Evolutionary conservation across 164 flowering plant species (phyloP), one percentile per base, ranked within the genome.

Genomic region (Saururus chinensis): DNA sequence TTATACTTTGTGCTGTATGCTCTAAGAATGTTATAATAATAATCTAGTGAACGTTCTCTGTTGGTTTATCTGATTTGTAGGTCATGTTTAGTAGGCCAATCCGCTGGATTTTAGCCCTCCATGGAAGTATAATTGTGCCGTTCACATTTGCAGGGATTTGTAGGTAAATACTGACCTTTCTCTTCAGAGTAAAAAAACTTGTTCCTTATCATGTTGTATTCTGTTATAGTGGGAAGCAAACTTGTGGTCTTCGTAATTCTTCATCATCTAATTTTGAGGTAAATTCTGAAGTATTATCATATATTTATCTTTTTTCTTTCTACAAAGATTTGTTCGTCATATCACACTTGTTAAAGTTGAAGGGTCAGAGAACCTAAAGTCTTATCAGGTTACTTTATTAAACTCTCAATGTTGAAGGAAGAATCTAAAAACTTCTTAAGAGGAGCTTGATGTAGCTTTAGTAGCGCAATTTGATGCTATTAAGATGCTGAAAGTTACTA

Each of bases 21-120:
- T 45, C 14, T 45, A 45, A 8, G 49, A 12, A 13, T 4, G 49
- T 45, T 45, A 17, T 17, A 7, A 12, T 12, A 45, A 12, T 14
- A 40, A 42, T 7, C 20, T 7, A 51, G 20, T 62, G 57, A 53
- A 53, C 19, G 21, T 17, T 0, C 25, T 37, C 42, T 53, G 8
- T 63, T 63, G 22, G 41, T 57, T n/a, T 45, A 57, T 26, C 56
- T 65, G 52, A 37, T 41, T 51, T 80, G 66, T 61, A 92, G 98
- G 78, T 88, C 60, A 74, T 82, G 79, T 93, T 89, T 75, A 93
- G 97, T 76, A 78, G 98, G 72, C 98, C 98, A 12, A 77, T 93
- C 63, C 95, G 97, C 35, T 93, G 98, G 98, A 82, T 93, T 71
- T 74, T 88, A 82, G 90, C 98, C 51, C 85, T 93, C 55, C 95